Conservation (phyloP, 2,329 filamentous ascomycete genomes). For the Penicillium sp. region DNA sequence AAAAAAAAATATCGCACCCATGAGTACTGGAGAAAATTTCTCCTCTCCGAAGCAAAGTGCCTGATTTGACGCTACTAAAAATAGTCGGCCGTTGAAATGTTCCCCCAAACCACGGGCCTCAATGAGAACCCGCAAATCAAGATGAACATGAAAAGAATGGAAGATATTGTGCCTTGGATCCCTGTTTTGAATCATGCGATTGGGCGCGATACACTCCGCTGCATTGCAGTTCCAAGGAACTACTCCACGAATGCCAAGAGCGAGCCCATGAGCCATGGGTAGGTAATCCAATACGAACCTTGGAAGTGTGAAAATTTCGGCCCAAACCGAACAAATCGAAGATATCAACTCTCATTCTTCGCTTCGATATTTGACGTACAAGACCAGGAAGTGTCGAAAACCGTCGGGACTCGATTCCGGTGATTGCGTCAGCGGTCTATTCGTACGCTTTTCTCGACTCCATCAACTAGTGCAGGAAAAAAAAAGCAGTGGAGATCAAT, state of each 20-base stretch:
- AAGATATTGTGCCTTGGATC: not conserved
- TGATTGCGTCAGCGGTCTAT: not conserved
- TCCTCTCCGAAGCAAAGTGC: too few species aligned
- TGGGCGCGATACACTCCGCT: slow-evolving; percentile 7
- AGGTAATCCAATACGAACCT: too few species aligned
- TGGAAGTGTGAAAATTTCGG: not conserved
- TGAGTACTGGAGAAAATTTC: too few species aligned
- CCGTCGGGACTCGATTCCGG: not conserved
- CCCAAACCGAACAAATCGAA: not conserved
- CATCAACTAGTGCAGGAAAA: not conserved
- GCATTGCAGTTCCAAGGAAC: not conserved
- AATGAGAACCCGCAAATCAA: not conserved
- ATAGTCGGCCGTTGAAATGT: not conserved
- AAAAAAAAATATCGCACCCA: too few species aligned
- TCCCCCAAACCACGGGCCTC: not conserved
- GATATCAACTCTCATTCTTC: too few species aligned
- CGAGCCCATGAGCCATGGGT: slow-evolving; percentile 1
- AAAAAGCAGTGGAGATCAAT: not conserved
- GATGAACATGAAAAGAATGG: not conserved
- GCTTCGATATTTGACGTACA: not conserved
- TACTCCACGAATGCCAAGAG: not conserved
- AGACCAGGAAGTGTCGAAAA: not conserved
- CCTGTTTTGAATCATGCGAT: not conserved
- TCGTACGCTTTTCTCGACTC: not conserved
- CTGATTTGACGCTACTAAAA: not conserved